Base-by-base conservation (phyloP, 176 grass and related monocot species). In the Aegilops bicornis region DNA sequence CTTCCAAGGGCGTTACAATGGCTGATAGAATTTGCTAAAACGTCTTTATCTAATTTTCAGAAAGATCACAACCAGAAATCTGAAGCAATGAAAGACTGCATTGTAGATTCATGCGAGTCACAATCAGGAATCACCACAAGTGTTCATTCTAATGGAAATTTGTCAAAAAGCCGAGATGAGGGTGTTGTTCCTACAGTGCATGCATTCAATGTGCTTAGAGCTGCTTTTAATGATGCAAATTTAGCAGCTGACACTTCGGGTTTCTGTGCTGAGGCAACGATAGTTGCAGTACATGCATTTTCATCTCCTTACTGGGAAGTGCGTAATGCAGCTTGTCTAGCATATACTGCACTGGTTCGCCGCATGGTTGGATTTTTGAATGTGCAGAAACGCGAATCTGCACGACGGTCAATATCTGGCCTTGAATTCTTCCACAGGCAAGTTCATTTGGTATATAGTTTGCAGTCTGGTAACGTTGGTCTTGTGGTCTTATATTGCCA, bases 261-360 rank as follows among this genome's bases (percentile, higher is more conserved):
- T 72, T 98, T 98, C 84, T 96, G 90, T 78, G 90, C 93, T 84
- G 96, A 98, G 87, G 96, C 96, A 79, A 94, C 90, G 70, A 91
- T 98, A 86, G 86, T 98, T 83, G 91, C 89, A 36, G 89, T 98
- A 89, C 88, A 66, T 24, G 94, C 93, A 75, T 95, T 98, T 88
- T 94, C 86, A 76, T 98, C 96, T 88, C 88, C 96, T 84, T 98
- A 98, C 82, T 98, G 96, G 96, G 96, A 98, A 88, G 92, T 98
- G 36, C 84, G 93, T 22, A 98, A 98, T 69, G 94, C 91, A 42
- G 96, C 93, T 86, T 95, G 93, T 73, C 93, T 98, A 83, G 92
- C 96, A 68, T 98, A 98, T 74, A 96, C 96, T 62, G 89, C 90
- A 29, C 76, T 98, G 84, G 79, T 98, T 81, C 93, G 93, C 48